phyloP scores from a whole-genome alignment of 176 grass and related monocot species.

The Carex pumila region DNA sequence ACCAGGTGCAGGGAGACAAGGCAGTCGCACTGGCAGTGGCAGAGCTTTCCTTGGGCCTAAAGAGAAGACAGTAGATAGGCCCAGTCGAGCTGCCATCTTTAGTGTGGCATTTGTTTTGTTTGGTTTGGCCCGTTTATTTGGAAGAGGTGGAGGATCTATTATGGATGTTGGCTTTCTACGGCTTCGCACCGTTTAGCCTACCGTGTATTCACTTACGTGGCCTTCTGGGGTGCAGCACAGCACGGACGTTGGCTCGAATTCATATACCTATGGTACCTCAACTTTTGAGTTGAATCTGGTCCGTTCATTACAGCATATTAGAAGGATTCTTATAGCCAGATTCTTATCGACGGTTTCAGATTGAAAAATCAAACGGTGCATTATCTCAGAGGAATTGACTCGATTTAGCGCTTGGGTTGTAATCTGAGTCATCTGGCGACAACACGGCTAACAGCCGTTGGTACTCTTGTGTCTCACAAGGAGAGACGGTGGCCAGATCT shows the following conservation, averaged over 20 bases:
- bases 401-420: too few species aligned
- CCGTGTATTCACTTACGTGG: not conserved
- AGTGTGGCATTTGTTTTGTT: not conserved
- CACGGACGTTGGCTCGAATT: too few species aligned
- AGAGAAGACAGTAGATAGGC: not conserved
- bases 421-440: not conserved
- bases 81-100: constrained; percentile 16
- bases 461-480: too few species aligned
- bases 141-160: not conserved
- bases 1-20: not conserved
- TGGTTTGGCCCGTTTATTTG: constrained; percentile 10
- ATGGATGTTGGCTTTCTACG: not conserved
- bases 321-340: too few species aligned
- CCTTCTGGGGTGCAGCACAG: too few species aligned
- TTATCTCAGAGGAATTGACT: too few species aligned
- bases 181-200: not conserved
- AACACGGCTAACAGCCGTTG: not conserved
- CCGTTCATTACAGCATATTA: too few species aligned
- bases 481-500: not conserved
- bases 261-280: too few species aligned
- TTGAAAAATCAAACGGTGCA: too few species aligned
- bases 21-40: not conserved
- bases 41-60: not conserved
- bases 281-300: too few species aligned
- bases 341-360: too few species aligned